Evolutionary conservation across 306 rosid genomes (phyloP).

Genomic region (Cucumis hystrix): DNA sequence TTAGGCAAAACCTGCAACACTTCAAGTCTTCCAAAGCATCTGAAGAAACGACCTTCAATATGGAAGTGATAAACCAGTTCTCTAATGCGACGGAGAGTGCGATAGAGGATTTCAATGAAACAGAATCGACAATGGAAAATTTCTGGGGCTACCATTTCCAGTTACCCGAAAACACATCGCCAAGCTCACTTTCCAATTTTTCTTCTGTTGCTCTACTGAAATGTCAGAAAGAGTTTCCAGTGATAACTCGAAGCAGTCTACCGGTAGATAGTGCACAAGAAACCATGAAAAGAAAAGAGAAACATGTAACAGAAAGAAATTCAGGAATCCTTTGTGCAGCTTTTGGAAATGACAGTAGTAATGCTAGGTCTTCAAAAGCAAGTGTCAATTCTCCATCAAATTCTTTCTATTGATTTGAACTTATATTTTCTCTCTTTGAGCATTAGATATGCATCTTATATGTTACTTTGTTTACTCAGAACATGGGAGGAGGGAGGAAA

Average conservation of each 20-base stretch:
- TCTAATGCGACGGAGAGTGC: neutral
- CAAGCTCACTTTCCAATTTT: neutral
- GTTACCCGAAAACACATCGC: neutral
- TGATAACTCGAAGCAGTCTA: neutral
- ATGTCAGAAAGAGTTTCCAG: neutral
- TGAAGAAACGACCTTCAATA: neutral
- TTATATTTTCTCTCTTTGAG: neutral
- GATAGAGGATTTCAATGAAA: neutral
- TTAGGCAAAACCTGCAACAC: slow-evolving; percentile 3
- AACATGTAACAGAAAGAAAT: neutral
- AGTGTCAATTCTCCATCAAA: neutral
- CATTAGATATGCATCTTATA: neutral
- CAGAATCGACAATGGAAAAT: slow-evolving; percentile 3
- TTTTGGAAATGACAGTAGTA: neutral
- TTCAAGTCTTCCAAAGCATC: neutral
- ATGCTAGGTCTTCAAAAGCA: neutral
- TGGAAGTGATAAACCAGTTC: slow-evolving; percentile 4
- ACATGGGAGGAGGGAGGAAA: slow-evolving; percentile 7
- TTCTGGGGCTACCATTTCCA: slow-evolving; percentile 11
- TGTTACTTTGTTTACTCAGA: slow-evolving; percentile 12
- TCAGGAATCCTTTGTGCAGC: neutral
- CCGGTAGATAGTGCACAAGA: neutral
- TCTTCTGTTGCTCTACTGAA: neutral
- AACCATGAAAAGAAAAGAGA: neutral
- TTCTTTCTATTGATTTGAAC: neutral